These are phyloP conservation scores for Penicillium ochrochloron DNA, from an alignment of 495 filamentous ascomycete species.

Conservation along the genomic window DNA sequence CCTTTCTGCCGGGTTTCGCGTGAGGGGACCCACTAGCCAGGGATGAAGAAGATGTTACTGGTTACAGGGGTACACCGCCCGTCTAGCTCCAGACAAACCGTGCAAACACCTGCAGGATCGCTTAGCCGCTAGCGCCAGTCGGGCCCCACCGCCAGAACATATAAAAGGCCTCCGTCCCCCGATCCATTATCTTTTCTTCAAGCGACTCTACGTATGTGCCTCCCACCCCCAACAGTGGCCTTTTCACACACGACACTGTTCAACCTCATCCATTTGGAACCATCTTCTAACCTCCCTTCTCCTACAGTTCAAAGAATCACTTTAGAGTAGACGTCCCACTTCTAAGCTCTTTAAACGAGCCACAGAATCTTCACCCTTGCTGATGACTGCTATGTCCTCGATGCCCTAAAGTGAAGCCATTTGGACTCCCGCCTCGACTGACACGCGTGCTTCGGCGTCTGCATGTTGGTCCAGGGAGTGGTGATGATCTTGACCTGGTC, in stretches of 20 bases:
- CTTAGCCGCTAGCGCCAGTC: conserved; percentile 33
- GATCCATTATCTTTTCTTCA: conserved; percentile 43
- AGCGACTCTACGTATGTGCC: conserved; percentile 69
- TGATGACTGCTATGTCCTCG: conserved; percentile 71
- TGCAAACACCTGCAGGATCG: conserved; percentile 37
- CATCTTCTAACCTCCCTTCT: conserved; percentile 37
- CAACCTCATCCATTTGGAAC: not conserved
- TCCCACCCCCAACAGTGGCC: conserved; percentile 36
- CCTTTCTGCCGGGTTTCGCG: conserved; percentile 14
- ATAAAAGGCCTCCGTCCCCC: conserved; percentile 34
- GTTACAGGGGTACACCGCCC: not conserved
- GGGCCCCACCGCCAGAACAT: conserved; percentile 3
- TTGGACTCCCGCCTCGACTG: conserved; percentile 61
- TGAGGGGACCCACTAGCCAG: not conserved
- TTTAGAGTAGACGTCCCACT: conserved; percentile 84
- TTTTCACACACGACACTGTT: not conserved
- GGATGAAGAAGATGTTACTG: not conserved
- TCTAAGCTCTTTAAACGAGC: conserved; percentile 80
- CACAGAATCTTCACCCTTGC: conserved; percentile 76
- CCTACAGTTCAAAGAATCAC: conserved; percentile 79
- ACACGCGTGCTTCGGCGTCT: conserved; percentile 37
- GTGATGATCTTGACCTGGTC: conserved; percentile 76
- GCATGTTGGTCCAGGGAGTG: conserved; percentile 58
- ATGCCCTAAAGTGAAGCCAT: conserved; percentile 72
- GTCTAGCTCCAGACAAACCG: conserved; percentile 18